Conservation (phyloP, 140 eudicot species). For the Oenanthe javanica region DNA sequence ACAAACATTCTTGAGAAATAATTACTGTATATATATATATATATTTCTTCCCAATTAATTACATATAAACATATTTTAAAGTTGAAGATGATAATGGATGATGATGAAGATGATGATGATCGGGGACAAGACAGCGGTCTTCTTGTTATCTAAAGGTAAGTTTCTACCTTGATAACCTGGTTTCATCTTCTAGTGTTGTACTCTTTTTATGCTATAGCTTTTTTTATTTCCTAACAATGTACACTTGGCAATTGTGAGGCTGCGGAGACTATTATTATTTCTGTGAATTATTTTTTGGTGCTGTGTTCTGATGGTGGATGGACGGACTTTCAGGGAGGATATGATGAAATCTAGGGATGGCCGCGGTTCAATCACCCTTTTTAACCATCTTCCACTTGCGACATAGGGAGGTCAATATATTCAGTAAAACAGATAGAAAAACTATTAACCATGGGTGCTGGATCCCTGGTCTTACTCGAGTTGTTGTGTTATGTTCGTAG, state of each 20-base stretch:
- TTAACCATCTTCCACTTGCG: slow-evolving; percentile 90
- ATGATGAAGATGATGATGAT: slow-evolving; percentile 49
- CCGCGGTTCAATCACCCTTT: slow-evolving; percentile 82
- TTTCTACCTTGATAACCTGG: slow-evolving; percentile 10
- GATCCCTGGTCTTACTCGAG: too few relatives aligned
- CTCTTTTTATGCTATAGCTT: not conserved
- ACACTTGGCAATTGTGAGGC: too few relatives aligned
- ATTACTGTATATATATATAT: too few relatives aligned
- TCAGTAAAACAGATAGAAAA: too few relatives aligned
- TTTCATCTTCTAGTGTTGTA: not conserved
- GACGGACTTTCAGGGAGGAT: slow-evolving; percentile 76
- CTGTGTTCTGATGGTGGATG: slow-evolving; percentile 9
- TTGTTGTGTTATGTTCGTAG: too few relatives aligned
- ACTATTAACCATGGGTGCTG: too few relatives aligned
- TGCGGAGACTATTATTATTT: too few relatives aligned
- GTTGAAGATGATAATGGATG: too few relatives aligned
- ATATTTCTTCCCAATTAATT: too few relatives aligned
- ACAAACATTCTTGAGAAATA: too few relatives aligned
- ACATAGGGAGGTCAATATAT: not conserved
- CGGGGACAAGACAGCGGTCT: slow-evolving; percentile 93
- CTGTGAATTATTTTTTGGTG: not conserved
- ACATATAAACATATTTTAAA: too few relatives aligned
- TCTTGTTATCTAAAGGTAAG: slow-evolving; percentile 83
- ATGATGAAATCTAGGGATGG: slow-evolving; percentile 99
- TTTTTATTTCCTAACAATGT: slow-evolving; percentile 58